A percentile compares a stretch with the other conserved stretches of the same genome.
Conservation (phyloP, 2,329 filamentous ascomycete species). For the Ascochyta koolunga region DNA sequence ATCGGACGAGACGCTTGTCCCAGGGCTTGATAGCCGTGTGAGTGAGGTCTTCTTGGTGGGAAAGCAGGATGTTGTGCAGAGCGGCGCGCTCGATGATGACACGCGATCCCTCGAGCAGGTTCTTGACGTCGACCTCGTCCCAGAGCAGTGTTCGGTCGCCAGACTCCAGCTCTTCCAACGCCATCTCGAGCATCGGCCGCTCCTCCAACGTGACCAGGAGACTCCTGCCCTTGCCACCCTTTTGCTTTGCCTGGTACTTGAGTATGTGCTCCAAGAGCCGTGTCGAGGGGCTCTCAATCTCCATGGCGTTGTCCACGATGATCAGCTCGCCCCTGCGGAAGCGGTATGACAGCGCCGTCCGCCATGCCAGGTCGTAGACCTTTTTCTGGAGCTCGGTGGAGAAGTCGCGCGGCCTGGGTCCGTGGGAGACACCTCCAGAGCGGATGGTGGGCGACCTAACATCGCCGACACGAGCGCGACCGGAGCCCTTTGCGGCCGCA, state of each 20-base stretch:
- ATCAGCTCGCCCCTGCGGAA: slow-evolving; percentile 87
- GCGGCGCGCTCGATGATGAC: slow-evolving; percentile 86
- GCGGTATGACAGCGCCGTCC: slow-evolving; percentile 90
- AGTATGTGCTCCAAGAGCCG: slow-evolving; percentile 73
- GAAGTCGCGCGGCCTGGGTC: slow-evolving; percentile 93
- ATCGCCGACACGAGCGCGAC: slow-evolving; percentile 77
- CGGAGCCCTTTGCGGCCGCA: slow-evolving; percentile 83
- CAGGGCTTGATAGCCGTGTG: slow-evolving; percentile 29
- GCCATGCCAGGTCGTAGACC: slow-evolving; percentile 94
- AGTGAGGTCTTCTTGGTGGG: slow-evolving; percentile 39
- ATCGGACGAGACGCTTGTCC: slow-evolving; percentile 27
- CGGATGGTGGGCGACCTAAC: slow-evolving; percentile 80
- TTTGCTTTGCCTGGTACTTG: slow-evolving; percentile 64
- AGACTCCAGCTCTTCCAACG: slow-evolving; percentile 70
- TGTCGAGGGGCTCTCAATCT: slow-evolving; percentile 69
- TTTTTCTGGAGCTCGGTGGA: slow-evolving; percentile 81
- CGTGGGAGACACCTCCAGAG: slow-evolving; percentile 87
- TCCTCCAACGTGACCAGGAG: slow-evolving; percentile 38
- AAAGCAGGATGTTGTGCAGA: slow-evolving; percentile 71
- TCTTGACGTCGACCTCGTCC: slow-evolving; percentile 92
- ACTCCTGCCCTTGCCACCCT: slow-evolving; percentile 32
- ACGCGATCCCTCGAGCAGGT: slow-evolving; percentile 82
- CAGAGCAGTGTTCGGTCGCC: slow-evolving; percentile 71
- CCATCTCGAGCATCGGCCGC: slow-evolving; percentile 64
- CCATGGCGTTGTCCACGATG: slow-evolving; percentile 78